phyloP scores from a whole-genome alignment of 2,329 filamentous ascomycete genomes.

The Monosporascus sp. region DNA sequence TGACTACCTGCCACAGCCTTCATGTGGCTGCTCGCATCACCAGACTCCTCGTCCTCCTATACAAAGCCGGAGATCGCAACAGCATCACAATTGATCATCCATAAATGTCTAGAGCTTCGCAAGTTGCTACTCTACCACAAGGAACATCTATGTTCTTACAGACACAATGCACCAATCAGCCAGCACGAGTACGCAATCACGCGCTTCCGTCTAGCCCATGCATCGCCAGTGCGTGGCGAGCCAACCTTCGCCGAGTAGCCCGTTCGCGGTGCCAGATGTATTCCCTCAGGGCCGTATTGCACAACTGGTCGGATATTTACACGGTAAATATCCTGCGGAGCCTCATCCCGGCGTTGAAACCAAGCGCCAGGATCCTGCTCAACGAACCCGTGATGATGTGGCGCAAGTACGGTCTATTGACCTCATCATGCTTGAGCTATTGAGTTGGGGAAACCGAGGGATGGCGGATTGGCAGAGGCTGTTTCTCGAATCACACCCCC shows the following conservation, averaged over 20 bases:
- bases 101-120: slow-evolving; percentile 12
- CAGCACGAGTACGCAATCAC: not conserved
- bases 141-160: slow-evolving; percentile 13
- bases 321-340: slow-evolving; percentile 26
- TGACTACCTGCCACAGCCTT: slow-evolving; percentile 13
- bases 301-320: slow-evolving; percentile 40
- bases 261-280: slow-evolving; percentile 34
- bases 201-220: slow-evolving; percentile 9
- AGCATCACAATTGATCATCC: slow-evolving; percentile 8
- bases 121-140: slow-evolving; percentile 12
- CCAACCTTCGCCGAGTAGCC: slow-evolving; percentile 28
- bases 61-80: slow-evolving; percentile 2
- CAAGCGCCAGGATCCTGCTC: slow-evolving; percentile 30
- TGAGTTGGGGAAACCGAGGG: slow-evolving; percentile 7
- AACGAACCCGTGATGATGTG: slow-evolving; percentile 4
- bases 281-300: slow-evolving; percentile 38
- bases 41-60: slow-evolving; percentile 1
- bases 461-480: slow-evolving; percentile 4
- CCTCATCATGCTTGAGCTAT: slow-evolving; percentile 2
- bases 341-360: slow-evolving; percentile 33
- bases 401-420: not conserved
- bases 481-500: slow-evolving; percentile 1
- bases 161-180: not conserved
- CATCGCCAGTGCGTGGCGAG: slow-evolving; percentile 9
- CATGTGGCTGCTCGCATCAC: slow-evolving; percentile 11